phyloP scores from a whole-genome alignment of 805 yeast species.

The Yarrowia osloensis region DNA sequence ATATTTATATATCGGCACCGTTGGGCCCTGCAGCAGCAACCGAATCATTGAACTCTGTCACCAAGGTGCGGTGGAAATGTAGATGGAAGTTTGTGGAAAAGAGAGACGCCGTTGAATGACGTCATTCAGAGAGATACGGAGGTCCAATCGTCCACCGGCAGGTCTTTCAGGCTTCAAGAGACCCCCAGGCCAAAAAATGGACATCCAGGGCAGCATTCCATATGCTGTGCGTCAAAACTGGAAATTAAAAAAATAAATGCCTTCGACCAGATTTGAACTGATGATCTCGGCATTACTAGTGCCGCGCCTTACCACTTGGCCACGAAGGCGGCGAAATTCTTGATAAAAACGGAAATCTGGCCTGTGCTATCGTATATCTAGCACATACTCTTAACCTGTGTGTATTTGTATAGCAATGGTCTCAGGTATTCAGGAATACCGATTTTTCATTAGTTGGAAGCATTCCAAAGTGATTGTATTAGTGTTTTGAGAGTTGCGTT shows the following conservation, averaged over 20 bases:
- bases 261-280: slow-evolving; percentile 31
- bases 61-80: slow-evolving; percentile 4
- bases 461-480: no score
- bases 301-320: slow-evolving; percentile 31
- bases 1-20: slow-evolving; percentile 8
- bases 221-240: no score
- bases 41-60: slow-evolving; percentile 25
- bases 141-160: no score
- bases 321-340: slow-evolving; percentile 11
- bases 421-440: no score
- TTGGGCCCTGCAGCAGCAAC: slow-evolving; percentile 27
- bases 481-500: background rate
- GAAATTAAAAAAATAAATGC: slow-evolving; percentile 4
- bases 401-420: background rate
- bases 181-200: no score
- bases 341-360: background rate
- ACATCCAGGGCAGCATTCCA: no score
- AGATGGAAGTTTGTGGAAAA: slow-evolving; percentile 19
- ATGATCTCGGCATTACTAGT: slow-evolving; percentile 30
- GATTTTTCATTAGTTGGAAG: no score
- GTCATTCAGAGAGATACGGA: background rate
- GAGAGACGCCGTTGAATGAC: background rate
- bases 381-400: slow-evolving; percentile 3
- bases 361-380: background rate
- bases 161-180: no score